Evolutionary conservation across 257 asterid species (phyloP).

Genomic region (Eustoma russellianum): DNA sequence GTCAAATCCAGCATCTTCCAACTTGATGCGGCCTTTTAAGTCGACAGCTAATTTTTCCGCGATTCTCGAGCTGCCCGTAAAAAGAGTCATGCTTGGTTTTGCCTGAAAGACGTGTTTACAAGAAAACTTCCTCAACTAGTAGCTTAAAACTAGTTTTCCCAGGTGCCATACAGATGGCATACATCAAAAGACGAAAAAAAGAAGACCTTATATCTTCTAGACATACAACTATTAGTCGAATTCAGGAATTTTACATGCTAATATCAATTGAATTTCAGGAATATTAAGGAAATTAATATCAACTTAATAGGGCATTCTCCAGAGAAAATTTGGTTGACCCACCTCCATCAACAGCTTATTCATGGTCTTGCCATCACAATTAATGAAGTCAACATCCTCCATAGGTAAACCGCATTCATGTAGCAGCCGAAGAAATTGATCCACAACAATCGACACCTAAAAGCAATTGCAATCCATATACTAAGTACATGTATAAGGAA

Average conservation of each 20-base stretch:
- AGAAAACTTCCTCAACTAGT: conserved; percentile 1
- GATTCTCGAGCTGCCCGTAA: conserved; percentile 88
- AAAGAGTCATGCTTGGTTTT: conserved; percentile 92
- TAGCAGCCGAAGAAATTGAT: conserved; percentile 86
- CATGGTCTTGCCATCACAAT: conserved; percentile 86
- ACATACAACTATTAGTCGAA: too few species aligned
- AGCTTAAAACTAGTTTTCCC: neutral
- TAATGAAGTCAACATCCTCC: conserved; percentile 82
- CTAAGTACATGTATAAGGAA: too few species aligned
- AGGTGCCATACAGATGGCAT: too few species aligned
- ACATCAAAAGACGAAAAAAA: too few species aligned
- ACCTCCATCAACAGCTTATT: conserved; percentile 86
- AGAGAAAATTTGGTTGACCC: conserved; percentile 13
- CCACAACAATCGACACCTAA: conserved; percentile 88
- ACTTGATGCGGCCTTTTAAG: conserved; percentile 65
- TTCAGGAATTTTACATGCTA: too few species aligned
- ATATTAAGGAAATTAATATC: too few species aligned
- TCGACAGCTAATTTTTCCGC: conserved; percentile 88
- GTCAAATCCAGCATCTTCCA: conserved; percentile 97
- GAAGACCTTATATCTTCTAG: too few species aligned
- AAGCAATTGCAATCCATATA: neutral
- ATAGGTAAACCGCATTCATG: conserved; percentile 84
- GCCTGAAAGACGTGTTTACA: conserved; percentile 38
- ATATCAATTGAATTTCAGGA: too few species aligned
- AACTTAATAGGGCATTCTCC: neutral